Conservation (phyloP, 1,139 yeast genomes). For the Zygotorulaspora mrakii region DNA sequence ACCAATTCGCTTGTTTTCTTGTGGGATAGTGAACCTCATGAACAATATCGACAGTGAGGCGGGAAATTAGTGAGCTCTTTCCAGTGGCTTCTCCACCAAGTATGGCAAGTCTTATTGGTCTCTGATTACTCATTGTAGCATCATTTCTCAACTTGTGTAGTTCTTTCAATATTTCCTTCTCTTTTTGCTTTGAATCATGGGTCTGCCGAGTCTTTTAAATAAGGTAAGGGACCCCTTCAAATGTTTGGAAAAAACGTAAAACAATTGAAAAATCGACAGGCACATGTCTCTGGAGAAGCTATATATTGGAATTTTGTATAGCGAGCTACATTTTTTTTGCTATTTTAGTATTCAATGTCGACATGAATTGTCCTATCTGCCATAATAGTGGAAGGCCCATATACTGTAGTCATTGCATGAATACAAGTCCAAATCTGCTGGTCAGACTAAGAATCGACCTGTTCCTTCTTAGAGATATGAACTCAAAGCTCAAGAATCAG, state of each 20-base stretch:
- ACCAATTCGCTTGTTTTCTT: constrained; percentile 48
- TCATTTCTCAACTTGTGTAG: neutral
- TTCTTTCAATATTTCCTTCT: too few relatives aligned
- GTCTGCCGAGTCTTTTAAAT: too few relatives aligned
- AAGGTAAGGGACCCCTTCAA: too few relatives aligned
- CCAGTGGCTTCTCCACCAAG: constrained; percentile 39
- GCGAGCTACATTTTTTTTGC: neutral
- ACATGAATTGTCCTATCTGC: constrained; percentile 27
- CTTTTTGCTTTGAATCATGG: too few relatives aligned
- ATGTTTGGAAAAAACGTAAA: too few relatives aligned
- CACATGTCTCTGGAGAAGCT: too few relatives aligned
- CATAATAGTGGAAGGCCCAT: constrained; percentile 21
- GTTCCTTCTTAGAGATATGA: constrained; percentile 17
- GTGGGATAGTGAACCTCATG: constrained; percentile 59
- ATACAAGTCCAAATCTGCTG: constrained; percentile 28
- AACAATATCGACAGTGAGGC: constrained; percentile 48
- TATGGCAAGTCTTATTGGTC: constrained; percentile 36
- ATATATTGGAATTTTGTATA: neutral
- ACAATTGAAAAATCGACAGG: too few relatives aligned
- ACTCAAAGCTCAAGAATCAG: constrained; percentile 15
- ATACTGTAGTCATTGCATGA: constrained; percentile 31
- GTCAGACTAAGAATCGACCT: constrained; percentile 22
- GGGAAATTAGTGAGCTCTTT: constrained; percentile 45
- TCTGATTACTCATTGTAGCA: constrained; percentile 21
- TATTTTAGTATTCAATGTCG: constrained; percentile 3